Evolutionary conservation across 148 eudicot species (phyloP).

Genomic region (Linanthus parryae): DNA sequence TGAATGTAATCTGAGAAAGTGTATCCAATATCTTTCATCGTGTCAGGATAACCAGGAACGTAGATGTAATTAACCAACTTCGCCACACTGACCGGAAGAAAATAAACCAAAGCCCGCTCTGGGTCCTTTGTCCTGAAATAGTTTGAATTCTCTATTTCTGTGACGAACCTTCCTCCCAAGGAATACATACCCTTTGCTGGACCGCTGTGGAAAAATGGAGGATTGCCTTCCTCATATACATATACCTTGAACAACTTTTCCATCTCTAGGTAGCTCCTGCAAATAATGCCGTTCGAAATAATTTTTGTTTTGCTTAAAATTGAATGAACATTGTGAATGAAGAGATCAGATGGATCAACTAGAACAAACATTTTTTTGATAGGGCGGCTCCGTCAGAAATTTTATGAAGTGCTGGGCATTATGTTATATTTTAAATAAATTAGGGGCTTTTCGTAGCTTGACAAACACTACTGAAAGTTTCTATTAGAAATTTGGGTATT

Average conservation of each 20-base stretch:
- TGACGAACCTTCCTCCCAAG: slow-evolving; percentile 48
- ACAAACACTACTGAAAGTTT: too few species aligned
- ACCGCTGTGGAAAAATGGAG: slow-evolving; percentile 51
- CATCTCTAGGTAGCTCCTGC: slow-evolving; percentile 69
- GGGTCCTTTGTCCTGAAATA: slow-evolving; percentile 25
- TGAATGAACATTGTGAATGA: too few species aligned
- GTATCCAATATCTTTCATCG: slow-evolving; percentile 23
- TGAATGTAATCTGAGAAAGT: slow-evolving; percentile 34
- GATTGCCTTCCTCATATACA: slow-evolving; percentile 55
- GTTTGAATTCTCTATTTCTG: slow-evolving; percentile 41
- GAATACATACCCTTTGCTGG: slow-evolving; percentile 39
- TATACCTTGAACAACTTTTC: slow-evolving; percentile 50
- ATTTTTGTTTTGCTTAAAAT: too few species aligned
- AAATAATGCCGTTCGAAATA: too few species aligned
- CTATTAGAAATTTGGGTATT: too few species aligned
- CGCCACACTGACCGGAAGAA: slow-evolving; percentile 39
- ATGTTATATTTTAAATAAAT: too few species aligned
- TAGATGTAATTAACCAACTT: slow-evolving; percentile 35
- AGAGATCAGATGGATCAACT: too few species aligned
- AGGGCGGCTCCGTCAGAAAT: too few species aligned
- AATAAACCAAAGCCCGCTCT: slow-evolving; percentile 24
- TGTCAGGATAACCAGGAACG: slow-evolving; percentile 21
- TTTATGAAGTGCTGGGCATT: too few species aligned
- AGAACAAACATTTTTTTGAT: too few species aligned
- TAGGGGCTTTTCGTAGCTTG: too few species aligned